These are phyloP conservation scores for Kodamaea anthophila DNA, from an alignment of 1,139 yeast genomes.

Conservation along the genomic window DNA sequence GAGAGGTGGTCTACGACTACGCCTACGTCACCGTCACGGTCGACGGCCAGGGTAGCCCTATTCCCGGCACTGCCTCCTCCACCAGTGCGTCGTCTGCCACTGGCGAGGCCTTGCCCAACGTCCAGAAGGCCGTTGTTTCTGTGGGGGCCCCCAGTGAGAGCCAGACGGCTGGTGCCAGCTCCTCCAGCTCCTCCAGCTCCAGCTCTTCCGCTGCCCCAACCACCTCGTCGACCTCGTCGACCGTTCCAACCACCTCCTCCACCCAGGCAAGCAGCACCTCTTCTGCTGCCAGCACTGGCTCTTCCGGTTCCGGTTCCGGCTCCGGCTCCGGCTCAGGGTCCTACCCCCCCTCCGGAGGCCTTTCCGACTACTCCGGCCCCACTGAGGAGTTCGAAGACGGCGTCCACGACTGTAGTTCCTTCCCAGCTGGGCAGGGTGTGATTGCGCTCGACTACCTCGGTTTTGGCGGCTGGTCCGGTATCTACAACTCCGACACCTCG, in stretches of 20 bases:
- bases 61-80: conserved; percentile 11
- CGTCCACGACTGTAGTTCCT: conserved; percentile 59
- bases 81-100: conserved; percentile 2
- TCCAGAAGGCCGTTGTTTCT: neutral
- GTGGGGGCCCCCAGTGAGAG: neutral
- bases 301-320: conserved; percentile 20
- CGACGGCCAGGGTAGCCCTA: conserved; percentile 50
- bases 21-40: conserved; percentile 76
- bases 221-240: conserved; percentile 10
- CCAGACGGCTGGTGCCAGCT: neutral
- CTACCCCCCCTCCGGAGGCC: conserved; percentile 39
- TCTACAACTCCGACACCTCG: conserved; percentile 54
- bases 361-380: conserved; percentile 49
- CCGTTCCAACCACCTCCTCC: conserved; percentile 24
- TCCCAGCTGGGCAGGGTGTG: conserved; percentile 93
- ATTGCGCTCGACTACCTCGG: conserved; percentile 74
- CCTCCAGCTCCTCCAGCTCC: conserved; percentile 7
- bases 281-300: conserved; percentile 4
- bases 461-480: conserved; percentile 90
- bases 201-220: conserved; percentile 15
- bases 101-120: conserved; percentile 2
- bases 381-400: conserved; percentile 71
- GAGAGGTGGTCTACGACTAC: conserved; percentile 76
- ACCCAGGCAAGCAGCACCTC: conserved; percentile 19
- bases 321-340: conserved; percentile 8